phyloP scores from a whole-genome alignment of 1,284 basidiomycete genomes.

The Tilletiaria anomala region DNA sequence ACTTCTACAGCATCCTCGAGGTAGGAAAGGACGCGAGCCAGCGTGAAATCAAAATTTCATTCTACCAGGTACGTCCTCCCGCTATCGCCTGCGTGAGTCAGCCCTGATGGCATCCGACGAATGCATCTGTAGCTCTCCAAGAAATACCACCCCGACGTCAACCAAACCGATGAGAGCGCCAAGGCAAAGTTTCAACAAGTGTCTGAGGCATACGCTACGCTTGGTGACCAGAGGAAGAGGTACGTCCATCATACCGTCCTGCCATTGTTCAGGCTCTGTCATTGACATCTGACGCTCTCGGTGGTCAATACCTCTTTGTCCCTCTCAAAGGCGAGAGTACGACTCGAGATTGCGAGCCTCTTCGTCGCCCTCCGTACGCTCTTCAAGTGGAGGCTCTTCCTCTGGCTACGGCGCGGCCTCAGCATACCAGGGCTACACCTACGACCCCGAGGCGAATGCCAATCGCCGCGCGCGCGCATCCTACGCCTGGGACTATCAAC shows the following conservation, averaged over 20 bases:
- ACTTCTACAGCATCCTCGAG: conserved; percentile 20
- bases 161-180: conserved; percentile 21
- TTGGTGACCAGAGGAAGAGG: conserved; percentile 13
- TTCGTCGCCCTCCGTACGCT: background rate
- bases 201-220: conserved; percentile 30
- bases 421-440: conserved; percentile 6
- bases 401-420: too few relatives aligned
- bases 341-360: conserved; percentile 1
- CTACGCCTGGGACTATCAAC: conserved; percentile 36
- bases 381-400: too few relatives aligned
- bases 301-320: background rate
- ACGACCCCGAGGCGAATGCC: conserved; percentile 15
- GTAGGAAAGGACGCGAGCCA: conserved; percentile 16
- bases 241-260: conserved; percentile 2
- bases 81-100: background rate
- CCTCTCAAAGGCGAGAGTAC: conserved; percentile 5
- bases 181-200: conserved; percentile 34
- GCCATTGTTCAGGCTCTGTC: background rate
- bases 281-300: background rate
- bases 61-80: conserved; percentile 20
- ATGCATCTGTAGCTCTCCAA: conserved; percentile 18
- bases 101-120: background rate
- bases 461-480: conserved; percentile 21
- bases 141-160: conserved; percentile 34
- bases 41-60: conserved; percentile 36